Evolutionary conservation across 179 eudicot species (phyloP).

Genomic region (Nepenthes alata): DNA sequence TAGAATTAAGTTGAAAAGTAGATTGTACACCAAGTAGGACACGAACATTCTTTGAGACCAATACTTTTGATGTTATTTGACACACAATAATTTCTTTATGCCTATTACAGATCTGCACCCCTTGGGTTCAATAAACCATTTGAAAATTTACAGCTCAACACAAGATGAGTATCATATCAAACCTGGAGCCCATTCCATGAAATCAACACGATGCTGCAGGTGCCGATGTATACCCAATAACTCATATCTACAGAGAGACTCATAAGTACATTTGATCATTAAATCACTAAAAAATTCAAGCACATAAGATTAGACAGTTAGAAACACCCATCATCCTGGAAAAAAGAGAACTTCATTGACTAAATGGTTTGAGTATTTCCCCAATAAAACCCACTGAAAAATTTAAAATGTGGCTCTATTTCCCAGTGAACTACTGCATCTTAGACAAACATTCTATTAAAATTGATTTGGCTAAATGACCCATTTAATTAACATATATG

Average conservation of each 20-base stretch:
- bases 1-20: background rate
- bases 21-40: background rate
- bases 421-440: too few species aligned
- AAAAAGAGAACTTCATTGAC: background rate
- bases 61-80: too few species aligned
- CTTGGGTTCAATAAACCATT: background rate
- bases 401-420: background rate
- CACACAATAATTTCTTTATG: too few species aligned
- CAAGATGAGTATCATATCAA: slow-evolving; percentile 8
- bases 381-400: too few species aligned
- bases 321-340: background rate
- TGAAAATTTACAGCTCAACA: slow-evolving; percentile 1
- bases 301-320: too few species aligned
- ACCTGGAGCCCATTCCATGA: slow-evolving; percentile 99
- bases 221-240: slow-evolving; percentile 72
- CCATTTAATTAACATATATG: too few species aligned
- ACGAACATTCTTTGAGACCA: too few species aligned
- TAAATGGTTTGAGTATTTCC: background rate
- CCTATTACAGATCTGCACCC: too few species aligned
- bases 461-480: too few species aligned
- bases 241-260: slow-evolving; percentile 41
- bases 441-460: too few species aligned
- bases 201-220: slow-evolving; percentile 85
- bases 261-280: background rate
- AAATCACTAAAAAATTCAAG: background rate